Evolutionary conservation across 148 eudicot species (phyloP).

Genomic region (Rhododendron simsii): DNA sequence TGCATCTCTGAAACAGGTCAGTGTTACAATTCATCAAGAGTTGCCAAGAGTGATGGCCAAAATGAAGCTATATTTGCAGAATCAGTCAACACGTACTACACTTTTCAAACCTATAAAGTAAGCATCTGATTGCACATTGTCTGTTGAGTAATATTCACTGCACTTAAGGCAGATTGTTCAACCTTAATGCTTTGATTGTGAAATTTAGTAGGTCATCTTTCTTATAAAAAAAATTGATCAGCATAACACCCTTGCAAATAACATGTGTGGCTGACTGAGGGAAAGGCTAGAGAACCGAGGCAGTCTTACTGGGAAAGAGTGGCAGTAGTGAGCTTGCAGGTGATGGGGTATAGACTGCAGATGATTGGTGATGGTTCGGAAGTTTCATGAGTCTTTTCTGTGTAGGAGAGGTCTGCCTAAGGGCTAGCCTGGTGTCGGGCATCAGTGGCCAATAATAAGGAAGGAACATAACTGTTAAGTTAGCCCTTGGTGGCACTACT

Average conservation of each 20-base stretch:
- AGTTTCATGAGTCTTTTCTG: background rate
- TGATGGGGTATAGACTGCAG: background rate
- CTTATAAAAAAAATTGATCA: background rate
- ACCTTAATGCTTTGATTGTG: background rate
- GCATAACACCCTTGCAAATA: background rate
- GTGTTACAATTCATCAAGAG: slow-evolving; percentile 66
- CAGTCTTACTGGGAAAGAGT: background rate
- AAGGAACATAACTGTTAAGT: background rate
- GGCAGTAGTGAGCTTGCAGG: background rate
- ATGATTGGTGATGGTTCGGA: background rate
- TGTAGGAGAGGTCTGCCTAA: background rate
- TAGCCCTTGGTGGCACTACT: background rate
- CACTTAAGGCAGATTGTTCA: slow-evolving; percentile 1
- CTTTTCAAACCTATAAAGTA: slow-evolving; percentile 97
- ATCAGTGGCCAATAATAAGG: background rate
- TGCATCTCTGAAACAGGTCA: slow-evolving; percentile 47
- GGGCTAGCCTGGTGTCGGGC: background rate
- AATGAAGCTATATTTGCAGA: slow-evolving; percentile 94
- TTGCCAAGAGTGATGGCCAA: slow-evolving; percentile 70
- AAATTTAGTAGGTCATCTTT: background rate
- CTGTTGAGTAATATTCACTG: background rate
- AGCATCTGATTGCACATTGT: slow-evolving; percentile 18
- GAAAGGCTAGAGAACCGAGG: background rate
- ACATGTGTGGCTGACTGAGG: background rate
- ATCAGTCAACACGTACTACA: slow-evolving; percentile 82